These are phyloP conservation scores for Diplosphaera chodatii DNA, from an alignment of 139 green algal species.

Conservation along the genomic window DNA sequence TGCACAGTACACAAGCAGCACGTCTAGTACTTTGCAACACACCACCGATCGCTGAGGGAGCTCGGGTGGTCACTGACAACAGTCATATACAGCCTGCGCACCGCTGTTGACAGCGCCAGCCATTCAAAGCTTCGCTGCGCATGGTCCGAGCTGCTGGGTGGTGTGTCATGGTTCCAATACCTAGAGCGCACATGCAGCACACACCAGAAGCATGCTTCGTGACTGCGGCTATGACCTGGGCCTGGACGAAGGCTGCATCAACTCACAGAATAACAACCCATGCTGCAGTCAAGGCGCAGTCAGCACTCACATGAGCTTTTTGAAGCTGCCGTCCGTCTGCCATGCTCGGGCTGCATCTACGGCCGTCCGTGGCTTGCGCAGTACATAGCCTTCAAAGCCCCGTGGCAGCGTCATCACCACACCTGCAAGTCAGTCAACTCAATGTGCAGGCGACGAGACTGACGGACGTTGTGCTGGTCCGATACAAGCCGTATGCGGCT, in stretches of 20 bases:
- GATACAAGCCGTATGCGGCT: neutral
- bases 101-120: neutral
- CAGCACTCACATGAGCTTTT: neutral
- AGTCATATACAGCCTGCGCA: too few species aligned
- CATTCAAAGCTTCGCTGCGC: neutral
- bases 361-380: neutral
- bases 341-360: neutral
- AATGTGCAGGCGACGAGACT: too few species aligned
- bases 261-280: too few species aligned
- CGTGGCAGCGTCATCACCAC: neutral
- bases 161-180: neutral
- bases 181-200: neutral
- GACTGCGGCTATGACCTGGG: too few species aligned
- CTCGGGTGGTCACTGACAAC: too few species aligned
- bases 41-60: too few species aligned
- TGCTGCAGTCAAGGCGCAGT: too few species aligned
- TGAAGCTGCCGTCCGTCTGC: neutral
- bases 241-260: too few species aligned
- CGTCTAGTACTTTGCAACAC: too few species aligned
- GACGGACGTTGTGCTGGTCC: too few species aligned
- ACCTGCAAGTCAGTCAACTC: neutral
- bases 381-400: neutral
- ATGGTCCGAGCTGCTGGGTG: neutral
- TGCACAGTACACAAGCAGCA: neutral
- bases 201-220: too few species aligned